Conservation (phyloP, 345 rosid species). For the Cardamine resedifolia region DNA sequence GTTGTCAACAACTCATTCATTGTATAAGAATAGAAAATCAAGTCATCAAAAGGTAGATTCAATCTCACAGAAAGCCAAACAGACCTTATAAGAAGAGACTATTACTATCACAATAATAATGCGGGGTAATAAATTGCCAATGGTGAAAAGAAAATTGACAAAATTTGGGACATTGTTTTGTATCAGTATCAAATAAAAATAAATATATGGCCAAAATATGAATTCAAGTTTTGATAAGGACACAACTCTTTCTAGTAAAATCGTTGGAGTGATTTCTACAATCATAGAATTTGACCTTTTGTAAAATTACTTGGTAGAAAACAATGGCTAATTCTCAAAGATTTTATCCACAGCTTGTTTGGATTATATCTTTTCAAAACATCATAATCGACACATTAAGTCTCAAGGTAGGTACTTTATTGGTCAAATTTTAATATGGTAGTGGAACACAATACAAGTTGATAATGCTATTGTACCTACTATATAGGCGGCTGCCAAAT, state of each 20-base stretch:
- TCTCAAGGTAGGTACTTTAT: background rate
- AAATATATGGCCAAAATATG: background rate
- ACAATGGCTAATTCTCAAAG: background rate
- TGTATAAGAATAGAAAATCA: background rate
- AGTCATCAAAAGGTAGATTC: background rate
- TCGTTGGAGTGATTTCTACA: background rate
- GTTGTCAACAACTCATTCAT: background rate
- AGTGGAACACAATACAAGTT: conserved; percentile 29
- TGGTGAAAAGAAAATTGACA: background rate
- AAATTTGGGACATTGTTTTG: background rate
- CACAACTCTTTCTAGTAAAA: background rate
- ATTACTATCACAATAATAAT: background rate
- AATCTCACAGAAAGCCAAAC: background rate
- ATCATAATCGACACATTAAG: conserved; percentile 13
- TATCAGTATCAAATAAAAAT: background rate
- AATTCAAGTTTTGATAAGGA: background rate
- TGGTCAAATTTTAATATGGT: conserved; percentile 9
- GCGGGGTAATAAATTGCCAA: background rate
- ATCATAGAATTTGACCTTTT: conserved; percentile 3
- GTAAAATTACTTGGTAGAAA: background rate
- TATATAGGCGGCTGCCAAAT: conserved; percentile 12
- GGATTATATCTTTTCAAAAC: background rate
- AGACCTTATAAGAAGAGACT: background rate
- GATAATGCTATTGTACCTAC: conserved; percentile 17
- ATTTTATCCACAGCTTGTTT: background rate